A percentile compares a stretch with the other conserved stretches of the same genome.
Conservation (phyloP, 2,329 filamentous ascomycete species). For the Myriosclerotinia curreyana region DNA sequence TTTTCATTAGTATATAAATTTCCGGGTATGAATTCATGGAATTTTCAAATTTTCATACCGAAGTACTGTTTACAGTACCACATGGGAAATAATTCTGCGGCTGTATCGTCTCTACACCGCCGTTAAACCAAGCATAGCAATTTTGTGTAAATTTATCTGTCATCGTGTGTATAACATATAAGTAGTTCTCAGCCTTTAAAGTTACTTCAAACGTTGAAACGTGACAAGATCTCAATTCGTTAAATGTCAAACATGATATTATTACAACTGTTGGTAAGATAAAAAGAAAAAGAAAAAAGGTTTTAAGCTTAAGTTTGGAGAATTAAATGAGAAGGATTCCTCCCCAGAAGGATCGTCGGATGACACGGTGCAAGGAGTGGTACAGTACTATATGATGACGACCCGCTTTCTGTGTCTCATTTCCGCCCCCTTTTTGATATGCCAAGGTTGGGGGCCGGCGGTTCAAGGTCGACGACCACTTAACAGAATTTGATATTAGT, state of each 20-base stretch:
- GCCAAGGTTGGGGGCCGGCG: neutral
- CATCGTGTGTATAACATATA: conserved; percentile 12
- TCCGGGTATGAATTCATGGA: neutral
- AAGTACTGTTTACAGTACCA: conserved; percentile 6
- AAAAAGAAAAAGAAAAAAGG: neutral
- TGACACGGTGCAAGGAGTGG: neutral
- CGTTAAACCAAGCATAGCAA: conserved; percentile 1
- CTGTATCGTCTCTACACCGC: conserved; percentile 3
- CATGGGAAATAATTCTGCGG: conserved; percentile 2
- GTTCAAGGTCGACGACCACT: too few relatives aligned
- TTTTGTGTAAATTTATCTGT: conserved; percentile 9
- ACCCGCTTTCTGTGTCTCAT: too few relatives aligned
- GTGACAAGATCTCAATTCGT: neutral
- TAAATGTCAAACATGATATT: too few relatives aligned
- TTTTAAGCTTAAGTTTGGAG: neutral
- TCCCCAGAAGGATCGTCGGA: neutral
- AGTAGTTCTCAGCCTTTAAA: conserved; percentile 48
- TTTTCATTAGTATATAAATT: neutral
- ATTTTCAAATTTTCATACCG: neutral
- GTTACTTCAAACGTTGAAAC: conserved; percentile 55
- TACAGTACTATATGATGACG: neutral
- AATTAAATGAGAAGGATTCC: neutral
- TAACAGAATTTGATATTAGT: too few relatives aligned
- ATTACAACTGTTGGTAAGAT: neutral
- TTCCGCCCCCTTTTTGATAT: neutral